Conservation (phyloP, 2,329 filamentous ascomycete genomes). For the Talaromyces pinophilus region DNA sequence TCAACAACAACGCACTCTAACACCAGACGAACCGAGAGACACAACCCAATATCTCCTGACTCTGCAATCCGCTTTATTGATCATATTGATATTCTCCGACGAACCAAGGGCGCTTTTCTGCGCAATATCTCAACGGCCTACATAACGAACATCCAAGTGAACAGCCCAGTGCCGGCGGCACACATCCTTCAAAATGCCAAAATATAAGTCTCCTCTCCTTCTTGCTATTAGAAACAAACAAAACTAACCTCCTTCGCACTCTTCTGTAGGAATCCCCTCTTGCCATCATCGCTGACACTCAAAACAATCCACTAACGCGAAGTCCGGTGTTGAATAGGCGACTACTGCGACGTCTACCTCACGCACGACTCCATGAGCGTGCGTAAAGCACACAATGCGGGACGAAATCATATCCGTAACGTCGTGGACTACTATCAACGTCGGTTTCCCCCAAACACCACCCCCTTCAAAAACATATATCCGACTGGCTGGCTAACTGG, state of each 20-base stretch:
- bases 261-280: slow-evolving; percentile 61
- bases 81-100: background rate
- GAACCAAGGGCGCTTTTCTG: background rate
- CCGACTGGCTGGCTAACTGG: too few relatives aligned
- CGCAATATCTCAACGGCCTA: background rate
- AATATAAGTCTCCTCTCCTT: slow-evolving; percentile 65
- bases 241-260: slow-evolving; percentile 56
- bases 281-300: background rate
- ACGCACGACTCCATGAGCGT: slow-evolving; percentile 99
- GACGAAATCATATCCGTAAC: slow-evolving; percentile 94
- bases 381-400: slow-evolving; percentile 96
- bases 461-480: too few relatives aligned
- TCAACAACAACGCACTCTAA: background rate
- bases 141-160: background rate
- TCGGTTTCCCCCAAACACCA: slow-evolving; percentile 40
- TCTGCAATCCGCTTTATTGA: background rate
- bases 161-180: background rate
- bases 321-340: slow-evolving; percentile 53
- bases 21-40: background rate
- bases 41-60: background rate
- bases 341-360: slow-evolving; percentile 99
- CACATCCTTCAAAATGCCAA: slow-evolving; percentile 67
- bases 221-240: background rate
- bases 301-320: slow-evolving; percentile 23
- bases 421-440: slow-evolving; percentile 98